A percentile compares a stretch with the other conserved stretches of the same genome.
Evolutionary conservation across 2,329 filamentous ascomycete species (phyloP).

Genomic region (Fusarium chlamydosporum): DNA sequence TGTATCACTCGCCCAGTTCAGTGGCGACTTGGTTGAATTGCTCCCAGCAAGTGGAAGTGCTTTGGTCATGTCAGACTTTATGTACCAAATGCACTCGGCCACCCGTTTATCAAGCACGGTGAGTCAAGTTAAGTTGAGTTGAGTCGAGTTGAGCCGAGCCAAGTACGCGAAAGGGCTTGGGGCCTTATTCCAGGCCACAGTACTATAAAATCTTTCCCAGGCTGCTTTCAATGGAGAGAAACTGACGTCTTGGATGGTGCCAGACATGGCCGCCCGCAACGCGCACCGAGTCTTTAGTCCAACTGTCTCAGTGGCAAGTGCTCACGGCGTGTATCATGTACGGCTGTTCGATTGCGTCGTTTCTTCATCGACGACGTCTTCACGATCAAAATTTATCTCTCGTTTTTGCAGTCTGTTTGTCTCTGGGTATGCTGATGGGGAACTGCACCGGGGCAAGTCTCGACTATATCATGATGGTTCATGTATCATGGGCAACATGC

Average conservation of each 20-base stretch:
- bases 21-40: conserved; percentile 42
- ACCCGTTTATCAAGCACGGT: conserved; percentile 33
- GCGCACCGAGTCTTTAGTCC: conserved; percentile 27
- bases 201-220: neutral
- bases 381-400: conserved; percentile 36
- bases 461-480: conserved; percentile 45
- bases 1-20: conserved; percentile 29
- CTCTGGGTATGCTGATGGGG: conserved; percentile 35
- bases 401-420: conserved; percentile 43
- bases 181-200: conserved; percentile 3
- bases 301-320: conserved; percentile 41
- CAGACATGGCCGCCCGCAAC: conserved; percentile 37
- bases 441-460: conserved; percentile 39
- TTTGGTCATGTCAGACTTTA: conserved; percentile 44
- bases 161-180: neutral
- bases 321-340: conserved; percentile 46
- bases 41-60: conserved; percentile 43
- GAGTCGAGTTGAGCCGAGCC: conserved; percentile 1
- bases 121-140: conserved; percentile 35
- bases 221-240: conserved; percentile 23
- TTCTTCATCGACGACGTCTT: conserved; percentile 44
- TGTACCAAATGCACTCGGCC: conserved; percentile 35
- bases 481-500: conserved; percentile 49
- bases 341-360: conserved; percentile 47
- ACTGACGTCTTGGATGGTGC: conserved; percentile 36